Evolutionary conservation across 2,329 filamentous ascomycete genomes (phyloP).

Genomic region (Colletotrichum shisoi): DNA sequence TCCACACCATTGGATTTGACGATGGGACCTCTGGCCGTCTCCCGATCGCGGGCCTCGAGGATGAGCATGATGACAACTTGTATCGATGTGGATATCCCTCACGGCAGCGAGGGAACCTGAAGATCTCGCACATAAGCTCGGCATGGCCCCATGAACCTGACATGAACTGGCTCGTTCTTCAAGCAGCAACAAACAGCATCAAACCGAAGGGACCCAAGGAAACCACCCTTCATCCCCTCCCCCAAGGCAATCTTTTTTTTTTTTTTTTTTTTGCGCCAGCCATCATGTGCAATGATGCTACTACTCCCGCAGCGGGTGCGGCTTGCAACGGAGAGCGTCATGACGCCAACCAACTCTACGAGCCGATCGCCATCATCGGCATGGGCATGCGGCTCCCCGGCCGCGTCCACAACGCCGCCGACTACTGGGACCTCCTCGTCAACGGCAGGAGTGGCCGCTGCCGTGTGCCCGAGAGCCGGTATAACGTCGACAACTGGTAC

Average conservation of each 20-base stretch:
- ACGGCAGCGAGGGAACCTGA: neutral
- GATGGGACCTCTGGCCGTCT: neutral
- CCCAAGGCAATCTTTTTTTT: too few relatives aligned
- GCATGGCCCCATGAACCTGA: too few relatives aligned
- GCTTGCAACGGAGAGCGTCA: neutral
- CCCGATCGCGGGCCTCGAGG: neutral
- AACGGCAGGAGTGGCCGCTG: constrained; percentile 43
- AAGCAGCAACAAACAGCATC: too few relatives aligned
- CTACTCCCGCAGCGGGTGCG: neutral
- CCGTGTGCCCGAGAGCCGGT: constrained; percentile 44
- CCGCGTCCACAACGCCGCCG: constrained; percentile 41
- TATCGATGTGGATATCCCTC: neutral
- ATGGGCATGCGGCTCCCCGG: constrained; percentile 48
- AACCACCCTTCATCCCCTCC: too few relatives aligned
- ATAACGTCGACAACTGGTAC: constrained; percentile 43
- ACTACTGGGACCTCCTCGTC: constrained; percentile 47
- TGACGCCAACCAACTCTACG: neutral
- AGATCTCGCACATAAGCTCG: neutral
- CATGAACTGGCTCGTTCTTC: too few relatives aligned
- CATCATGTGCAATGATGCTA: neutral
- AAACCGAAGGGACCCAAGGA: too few relatives aligned
- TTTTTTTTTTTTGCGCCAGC: too few relatives aligned
- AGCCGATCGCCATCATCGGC: constrained; percentile 48
- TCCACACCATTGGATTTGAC: constrained; percentile 1
- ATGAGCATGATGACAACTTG: neutral